Percentiles rank a stretch among this genome's conserved stretches.
Conservation (phyloP, 225 moss, liverwort and hornwort genomes). For the Asterella californica region DNA sequence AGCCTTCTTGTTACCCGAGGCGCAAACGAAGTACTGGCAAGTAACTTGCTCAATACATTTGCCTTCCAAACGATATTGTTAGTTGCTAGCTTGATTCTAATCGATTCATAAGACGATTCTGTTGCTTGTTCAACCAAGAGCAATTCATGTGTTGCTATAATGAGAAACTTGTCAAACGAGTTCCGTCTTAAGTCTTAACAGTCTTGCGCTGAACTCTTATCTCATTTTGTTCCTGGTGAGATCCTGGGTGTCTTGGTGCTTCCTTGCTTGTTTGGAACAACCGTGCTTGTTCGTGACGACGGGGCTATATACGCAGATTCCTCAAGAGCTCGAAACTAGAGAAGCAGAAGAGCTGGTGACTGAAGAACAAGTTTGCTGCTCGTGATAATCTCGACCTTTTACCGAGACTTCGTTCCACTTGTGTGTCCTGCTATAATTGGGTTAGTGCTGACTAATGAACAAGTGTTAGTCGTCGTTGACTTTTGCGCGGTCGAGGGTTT, state of each 20-base stretch:
- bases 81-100: conserved; percentile 2
- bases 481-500: background rate
- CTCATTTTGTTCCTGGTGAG: background rate
- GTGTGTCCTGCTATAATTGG: background rate
- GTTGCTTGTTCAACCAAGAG: background rate
- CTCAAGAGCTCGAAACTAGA: background rate
- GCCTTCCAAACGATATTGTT: background rate
- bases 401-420: background rate
- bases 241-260: background rate
- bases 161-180: background rate
- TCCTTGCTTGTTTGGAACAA: background rate
- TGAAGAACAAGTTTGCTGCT: background rate
- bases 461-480: background rate
- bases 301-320: background rate
- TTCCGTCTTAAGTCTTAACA: background rate
- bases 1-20: background rate
- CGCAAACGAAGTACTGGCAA: background rate
- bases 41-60: background rate
- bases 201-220: background rate
- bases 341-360: conserved; percentile 1
- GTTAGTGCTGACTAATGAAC: background rate
- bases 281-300: background rate
- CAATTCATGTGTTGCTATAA: background rate
- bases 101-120: conserved; percentile 14
- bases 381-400: background rate